Evolutionary conservation across 345 rosid species (phyloP).

Genomic region (Aquilaria sinensis): DNA sequence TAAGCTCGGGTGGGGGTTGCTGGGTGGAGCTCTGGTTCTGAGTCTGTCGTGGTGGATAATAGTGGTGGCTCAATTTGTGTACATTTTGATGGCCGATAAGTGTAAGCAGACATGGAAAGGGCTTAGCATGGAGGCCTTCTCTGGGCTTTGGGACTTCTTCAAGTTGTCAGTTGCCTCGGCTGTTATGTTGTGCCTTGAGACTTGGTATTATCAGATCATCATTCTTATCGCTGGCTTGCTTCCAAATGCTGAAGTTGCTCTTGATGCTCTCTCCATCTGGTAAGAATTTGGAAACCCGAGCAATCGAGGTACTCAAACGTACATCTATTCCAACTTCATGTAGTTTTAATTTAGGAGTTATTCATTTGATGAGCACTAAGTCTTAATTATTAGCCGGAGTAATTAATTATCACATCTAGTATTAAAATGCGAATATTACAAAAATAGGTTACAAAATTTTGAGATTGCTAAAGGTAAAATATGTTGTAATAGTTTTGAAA

Average conservation of each 20-base stretch:
- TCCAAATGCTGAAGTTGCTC: constrained; percentile 41
- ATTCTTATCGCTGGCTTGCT: constrained; percentile 63
- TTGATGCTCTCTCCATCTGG: constrained; percentile 58
- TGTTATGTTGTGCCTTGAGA: constrained; percentile 55
- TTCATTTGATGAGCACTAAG: not conserved
- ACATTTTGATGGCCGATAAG: constrained; percentile 35
- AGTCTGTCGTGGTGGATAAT: constrained; percentile 63
- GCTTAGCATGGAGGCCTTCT: constrained; percentile 43
- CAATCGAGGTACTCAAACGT: too few relatives aligned
- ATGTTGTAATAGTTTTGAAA: not conserved
- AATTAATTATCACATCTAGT: not conserved
- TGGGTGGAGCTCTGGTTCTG: constrained; percentile 39
- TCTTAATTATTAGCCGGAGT: not conserved
- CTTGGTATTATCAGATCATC: constrained; percentile 54
- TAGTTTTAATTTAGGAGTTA: not conserved
- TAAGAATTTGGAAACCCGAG: constrained; percentile 7
- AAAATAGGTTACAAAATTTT: too few relatives aligned
- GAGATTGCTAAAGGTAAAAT: too few relatives aligned
- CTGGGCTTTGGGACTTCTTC: constrained; percentile 41
- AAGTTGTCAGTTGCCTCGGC: constrained; percentile 57
- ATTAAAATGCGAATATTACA: too few relatives aligned
- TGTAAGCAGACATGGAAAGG: constrained; percentile 55
- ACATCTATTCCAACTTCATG: not conserved
- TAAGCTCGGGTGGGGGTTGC: constrained; percentile 35
- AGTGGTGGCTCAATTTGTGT: constrained; percentile 41